Base-by-base conservation (phyloP, 495 filamentous ascomycete genomes). In the Recurvomyces mirabilis region DNA sequence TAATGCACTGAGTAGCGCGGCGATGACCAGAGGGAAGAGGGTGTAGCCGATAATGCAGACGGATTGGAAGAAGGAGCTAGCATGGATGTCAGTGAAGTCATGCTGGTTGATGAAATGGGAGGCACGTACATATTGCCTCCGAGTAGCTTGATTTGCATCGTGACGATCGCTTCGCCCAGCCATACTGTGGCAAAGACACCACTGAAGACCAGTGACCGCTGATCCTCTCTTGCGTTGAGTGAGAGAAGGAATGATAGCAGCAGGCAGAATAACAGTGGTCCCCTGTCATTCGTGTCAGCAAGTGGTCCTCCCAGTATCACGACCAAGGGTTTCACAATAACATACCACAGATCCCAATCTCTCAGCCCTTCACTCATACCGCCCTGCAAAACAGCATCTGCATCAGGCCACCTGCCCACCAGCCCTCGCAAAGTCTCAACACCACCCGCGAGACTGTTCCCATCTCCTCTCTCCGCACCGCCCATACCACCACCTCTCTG, bases 31-130 rank as follows among this genome's bases (percentile, higher is more conserved):
- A n/a, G 91, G 91, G 68, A 98, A 98, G 41, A 98, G 78, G 2
- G 91, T 98, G 64, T 98, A 98, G 26, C 91, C 91, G 61, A 98
- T 98, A 55, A 98, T 93, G 62, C 85, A 94, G 50, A 98, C 74
- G 35, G 84, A 88, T 64, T 96, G 91, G 68, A 93, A 89, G 64
- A 98, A 98, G 20, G 91, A 94, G 50, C 91, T 96, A 52, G 23
- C 13, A 26, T 40, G 17, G 6, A 24, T 33, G 39, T 42, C 17
- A 42, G 39, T 23, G 23, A 12, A n/a, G 7, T 5, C 26, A 13
- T 37, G 37, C 7, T 6, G 17, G 23, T 14, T 6, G 20, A 7
- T 3, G 37, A 40, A 36, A n/a, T 45, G 12, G 15, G 12, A 6
- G 17, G n/a, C 9, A 75, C 86, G 65, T 67, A 96, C 91, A 98